Evolutionary conservation across 352 stramenopile species (phyloP).

Genomic region (Globisporangium yorkense): DNA sequence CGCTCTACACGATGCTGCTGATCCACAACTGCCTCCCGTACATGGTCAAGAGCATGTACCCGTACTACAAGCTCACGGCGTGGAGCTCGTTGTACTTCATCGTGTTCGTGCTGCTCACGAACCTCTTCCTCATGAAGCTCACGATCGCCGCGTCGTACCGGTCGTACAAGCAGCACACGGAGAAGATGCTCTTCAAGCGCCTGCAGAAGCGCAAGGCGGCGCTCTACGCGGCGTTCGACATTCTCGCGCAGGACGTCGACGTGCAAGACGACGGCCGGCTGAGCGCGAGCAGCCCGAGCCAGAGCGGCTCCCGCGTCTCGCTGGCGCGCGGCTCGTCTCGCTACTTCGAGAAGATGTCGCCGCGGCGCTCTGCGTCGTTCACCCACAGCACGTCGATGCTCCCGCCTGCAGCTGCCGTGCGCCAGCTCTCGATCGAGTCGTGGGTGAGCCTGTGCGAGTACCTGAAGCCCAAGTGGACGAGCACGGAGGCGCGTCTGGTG

Average conservation of each 20-base stretch:
- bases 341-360: constrained; percentile 33
- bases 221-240: constrained; percentile 70
- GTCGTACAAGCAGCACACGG: constrained; percentile 83
- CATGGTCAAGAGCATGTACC: constrained; percentile 80
- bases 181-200: constrained; percentile 81
- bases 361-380: constrained; percentile 16
- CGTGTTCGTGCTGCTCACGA: constrained; percentile 72
- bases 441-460: constrained; percentile 72
- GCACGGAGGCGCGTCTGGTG: constrained; percentile 63
- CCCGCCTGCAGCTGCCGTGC: constrained; percentile 36
- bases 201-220: constrained; percentile 82
- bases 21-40: constrained; percentile 77
- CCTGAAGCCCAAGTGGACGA: constrained; percentile 70
- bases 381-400: constrained; percentile 23
- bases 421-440: constrained; percentile 57
- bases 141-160: constrained; percentile 82
- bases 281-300: neutral
- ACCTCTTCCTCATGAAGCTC: constrained; percentile 79
- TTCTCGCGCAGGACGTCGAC: constrained; percentile 56
- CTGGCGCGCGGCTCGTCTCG: constrained; percentile 51
- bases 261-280: constrained; percentile 21
- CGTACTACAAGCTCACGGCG: constrained; percentile 71
- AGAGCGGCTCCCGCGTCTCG: neutral
- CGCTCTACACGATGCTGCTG: constrained; percentile 80
- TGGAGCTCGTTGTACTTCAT: constrained; percentile 82